Evolutionary conservation across 2,329 filamentous ascomycete species (phyloP).

Genomic region (Xylaria sp.): DNA sequence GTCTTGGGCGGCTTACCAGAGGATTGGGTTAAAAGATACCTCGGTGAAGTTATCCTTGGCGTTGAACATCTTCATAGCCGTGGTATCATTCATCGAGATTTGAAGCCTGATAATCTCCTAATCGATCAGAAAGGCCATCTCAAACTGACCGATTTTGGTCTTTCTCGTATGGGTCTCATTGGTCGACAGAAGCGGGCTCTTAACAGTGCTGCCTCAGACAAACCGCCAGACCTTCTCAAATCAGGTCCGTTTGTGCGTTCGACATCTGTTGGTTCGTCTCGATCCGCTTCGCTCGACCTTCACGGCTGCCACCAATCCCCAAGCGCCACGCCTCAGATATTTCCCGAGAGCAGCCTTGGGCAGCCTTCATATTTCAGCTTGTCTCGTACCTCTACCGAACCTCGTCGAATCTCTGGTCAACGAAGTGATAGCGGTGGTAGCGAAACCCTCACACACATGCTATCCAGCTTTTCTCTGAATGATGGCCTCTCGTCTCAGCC

Average conservation of each 20-base stretch:
- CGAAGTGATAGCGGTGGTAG: constrained; percentile 91
- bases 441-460: constrained; percentile 76
- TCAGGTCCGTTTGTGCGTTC: constrained; percentile 85
- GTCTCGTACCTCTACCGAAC: constrained; percentile 51
- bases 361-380: constrained; percentile 94
- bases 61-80: constrained; percentile 92
- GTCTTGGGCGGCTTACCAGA: constrained; percentile 86
- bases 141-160: constrained; percentile 94
- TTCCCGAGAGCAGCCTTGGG: constrained; percentile 67
- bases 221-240: constrained; percentile 88
- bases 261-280: constrained; percentile 79
- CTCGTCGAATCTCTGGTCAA: constrained; percentile 67
- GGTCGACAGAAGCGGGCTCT: constrained; percentile 92
- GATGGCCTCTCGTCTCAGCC: constrained; percentile 43
- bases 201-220: constrained; percentile 68
- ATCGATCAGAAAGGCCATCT: constrained; percentile 96
- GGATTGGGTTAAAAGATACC: constrained; percentile 97
- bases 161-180: constrained; percentile 94
- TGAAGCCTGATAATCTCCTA: constrained; percentile 94
- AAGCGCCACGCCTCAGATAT: constrained; percentile 78
- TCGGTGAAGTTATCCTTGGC: constrained; percentile 93
- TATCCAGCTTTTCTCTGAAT: constrained; percentile 70
- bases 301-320: constrained; percentile 70
- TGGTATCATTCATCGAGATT: constrained; percentile 91
- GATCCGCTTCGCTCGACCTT: constrained; percentile 89